These are phyloP conservation scores for Xylaria sp. DNA, from an alignment of 2,329 filamentous ascomycete species.

Conservation along the genomic window DNA sequence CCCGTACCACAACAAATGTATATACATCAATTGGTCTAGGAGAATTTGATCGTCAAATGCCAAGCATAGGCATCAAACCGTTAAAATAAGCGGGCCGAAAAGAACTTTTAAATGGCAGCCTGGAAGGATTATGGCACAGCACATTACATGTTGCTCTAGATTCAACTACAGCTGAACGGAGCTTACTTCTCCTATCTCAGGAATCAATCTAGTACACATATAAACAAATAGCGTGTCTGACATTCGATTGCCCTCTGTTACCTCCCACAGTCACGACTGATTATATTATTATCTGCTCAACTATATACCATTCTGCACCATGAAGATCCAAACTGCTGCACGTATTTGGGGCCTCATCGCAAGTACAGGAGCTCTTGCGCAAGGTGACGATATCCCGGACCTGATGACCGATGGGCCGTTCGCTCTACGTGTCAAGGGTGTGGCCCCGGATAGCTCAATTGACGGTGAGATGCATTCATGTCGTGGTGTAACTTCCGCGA, in stretches of 20 bases:
- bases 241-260: not conserved
- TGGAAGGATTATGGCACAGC: constrained; percentile 13
- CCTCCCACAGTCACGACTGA: not conserved
- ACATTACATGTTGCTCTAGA: not conserved
- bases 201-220: not conserved
- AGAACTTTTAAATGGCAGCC: constrained; percentile 13
- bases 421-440: constrained; percentile 18
- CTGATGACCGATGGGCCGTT: constrained; percentile 26
- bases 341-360: not conserved
- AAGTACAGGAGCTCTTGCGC: not conserved
- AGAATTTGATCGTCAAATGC: not conserved
- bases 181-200: not conserved
- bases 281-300: not conserved
- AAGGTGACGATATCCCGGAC: constrained; percentile 15
- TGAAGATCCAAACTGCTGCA: not conserved
- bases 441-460: constrained; percentile 7
- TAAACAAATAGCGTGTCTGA: not conserved
- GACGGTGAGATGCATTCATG: constrained; percentile 8
- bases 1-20: no score
- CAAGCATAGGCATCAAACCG: not conserved
- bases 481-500: not conserved
- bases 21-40: no score
- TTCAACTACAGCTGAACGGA: not conserved
- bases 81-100: not conserved
- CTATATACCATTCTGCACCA: not conserved